Conservation (phyloP, 2,329 filamentous ascomycete genomes). For the Aspergillus vadensis region DNA sequence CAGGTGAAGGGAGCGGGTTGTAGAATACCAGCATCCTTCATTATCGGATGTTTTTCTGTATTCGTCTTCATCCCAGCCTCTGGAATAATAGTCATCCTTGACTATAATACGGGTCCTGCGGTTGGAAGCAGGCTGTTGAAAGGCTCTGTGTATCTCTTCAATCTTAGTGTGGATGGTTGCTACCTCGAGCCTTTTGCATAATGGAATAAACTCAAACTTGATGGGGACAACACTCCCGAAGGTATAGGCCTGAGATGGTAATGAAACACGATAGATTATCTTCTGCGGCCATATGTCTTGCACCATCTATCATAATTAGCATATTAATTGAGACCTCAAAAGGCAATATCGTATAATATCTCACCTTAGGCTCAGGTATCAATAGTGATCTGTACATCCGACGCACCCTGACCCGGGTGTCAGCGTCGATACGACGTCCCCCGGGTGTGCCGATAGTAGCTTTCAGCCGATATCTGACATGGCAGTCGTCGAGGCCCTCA, state of each 20-base stretch:
- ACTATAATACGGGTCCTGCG: neutral
- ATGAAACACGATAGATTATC: neutral
- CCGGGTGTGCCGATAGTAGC: neutral
- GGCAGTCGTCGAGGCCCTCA: neutral
- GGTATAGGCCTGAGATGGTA: neutral
- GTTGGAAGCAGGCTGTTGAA: neutral
- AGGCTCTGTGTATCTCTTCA: neutral
- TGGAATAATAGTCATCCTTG: neutral
- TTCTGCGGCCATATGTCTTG: neutral
- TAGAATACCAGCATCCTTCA: neutral
- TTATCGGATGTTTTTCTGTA: neutral
- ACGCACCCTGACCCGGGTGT: neutral
- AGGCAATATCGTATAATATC: no score
- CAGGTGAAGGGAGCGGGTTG: neutral
- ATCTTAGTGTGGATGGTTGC: neutral
- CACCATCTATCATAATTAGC: neutral
- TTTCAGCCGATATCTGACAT: neutral
- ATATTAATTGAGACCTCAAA: no score
- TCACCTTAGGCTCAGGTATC: neutral
- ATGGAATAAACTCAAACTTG: neutral
- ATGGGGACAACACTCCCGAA: neutral
- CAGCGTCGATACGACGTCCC: neutral
- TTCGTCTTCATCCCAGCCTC: neutral
- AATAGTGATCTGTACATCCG: neutral
- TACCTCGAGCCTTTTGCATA: neutral